Evolutionary conservation across 2,329 filamentous ascomycete genomes (phyloP).

Genomic region (Paecilomyces niveus): DNA sequence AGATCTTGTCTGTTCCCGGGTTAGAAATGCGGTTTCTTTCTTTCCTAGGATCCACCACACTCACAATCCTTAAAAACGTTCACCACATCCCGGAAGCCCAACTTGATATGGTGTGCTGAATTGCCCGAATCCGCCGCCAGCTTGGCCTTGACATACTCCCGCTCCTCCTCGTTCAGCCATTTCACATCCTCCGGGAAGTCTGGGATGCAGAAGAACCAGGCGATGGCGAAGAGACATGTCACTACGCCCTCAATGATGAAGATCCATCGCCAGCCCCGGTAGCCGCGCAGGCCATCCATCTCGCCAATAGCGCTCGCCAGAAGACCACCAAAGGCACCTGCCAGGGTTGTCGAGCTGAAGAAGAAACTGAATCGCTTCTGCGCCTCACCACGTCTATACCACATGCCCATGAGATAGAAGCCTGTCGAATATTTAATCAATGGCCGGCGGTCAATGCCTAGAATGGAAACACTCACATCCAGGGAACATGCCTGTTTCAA

Average conservation of each 20-base stretch:
- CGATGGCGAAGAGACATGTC: conserved; percentile 54
- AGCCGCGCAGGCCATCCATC: conserved; percentile 51
- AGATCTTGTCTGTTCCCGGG: conserved; percentile 48
- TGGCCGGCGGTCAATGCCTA: neutral
- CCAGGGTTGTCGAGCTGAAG: conserved; percentile 64
- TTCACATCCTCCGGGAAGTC: conserved; percentile 68
- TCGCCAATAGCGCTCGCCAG: conserved; percentile 54
- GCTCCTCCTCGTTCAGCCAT: conserved; percentile 67
- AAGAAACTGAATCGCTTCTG: conserved; percentile 93
- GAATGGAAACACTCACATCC: conserved; percentile 44
- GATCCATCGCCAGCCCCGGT: conserved; percentile 48
- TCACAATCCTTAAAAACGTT: conserved; percentile 61
- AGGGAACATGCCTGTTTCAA: conserved; percentile 65
- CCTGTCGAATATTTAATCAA: conserved; percentile 13
- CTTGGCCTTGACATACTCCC: conserved; percentile 57
- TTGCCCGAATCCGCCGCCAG: conserved; percentile 63
- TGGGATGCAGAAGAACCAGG: conserved; percentile 60
- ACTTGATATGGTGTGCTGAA: conserved; percentile 55
- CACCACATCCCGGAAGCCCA: conserved; percentile 53
- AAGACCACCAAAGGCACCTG: conserved; percentile 57
- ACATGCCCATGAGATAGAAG: conserved; percentile 66
- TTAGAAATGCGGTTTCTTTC: conserved; percentile 1
- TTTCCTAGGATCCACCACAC: conserved; percentile 5
- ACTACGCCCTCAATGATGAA: conserved; percentile 58
- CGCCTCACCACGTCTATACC: conserved; percentile 78